Conservation (phyloP, 75 land plant genomes). For the Pseudotsuga menziesii region DNA sequence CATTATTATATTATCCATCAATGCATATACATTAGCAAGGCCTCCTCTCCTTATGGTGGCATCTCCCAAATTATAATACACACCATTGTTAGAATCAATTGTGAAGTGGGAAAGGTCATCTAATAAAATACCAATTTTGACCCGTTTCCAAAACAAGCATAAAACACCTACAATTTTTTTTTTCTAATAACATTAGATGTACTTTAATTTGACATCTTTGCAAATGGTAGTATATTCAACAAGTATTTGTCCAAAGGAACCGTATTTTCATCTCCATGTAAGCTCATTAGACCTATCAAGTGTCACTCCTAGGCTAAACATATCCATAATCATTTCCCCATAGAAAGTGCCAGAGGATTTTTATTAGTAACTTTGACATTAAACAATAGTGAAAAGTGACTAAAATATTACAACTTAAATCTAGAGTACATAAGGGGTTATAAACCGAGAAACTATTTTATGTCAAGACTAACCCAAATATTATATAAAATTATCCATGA, state of each 20-base stretch:
- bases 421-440: no score
- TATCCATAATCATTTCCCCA: slow-evolving; percentile 64
- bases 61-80: slow-evolving; percentile 14
- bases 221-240: background rate
- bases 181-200: background rate
- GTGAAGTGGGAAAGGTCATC: slow-evolving; percentile 60
- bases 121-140: slow-evolving; percentile 60
- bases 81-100: slow-evolving; percentile 40
- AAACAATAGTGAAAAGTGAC: background rate
- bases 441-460: no score
- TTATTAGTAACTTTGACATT: slow-evolving; percentile 42
- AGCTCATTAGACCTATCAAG: slow-evolving; percentile 41
- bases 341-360: slow-evolving; percentile 56
- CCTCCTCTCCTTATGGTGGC: slow-evolving; percentile 28
- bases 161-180: slow-evolving; percentile 31
- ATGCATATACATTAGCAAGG: slow-evolving; percentile 40
- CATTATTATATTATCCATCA: slow-evolving; percentile 62
- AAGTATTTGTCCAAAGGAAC: slow-evolving; percentile 59
- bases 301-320: slow-evolving; percentile 63
- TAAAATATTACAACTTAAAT: no score
- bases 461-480: no score
- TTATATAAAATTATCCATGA: no score
- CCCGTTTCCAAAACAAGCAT: slow-evolving; percentile 63
- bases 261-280: slow-evolving; percentile 29
- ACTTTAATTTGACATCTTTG: background rate